Conservation (phyloP, 2,329 filamentous ascomycete species). For the Leptodontidium sp. region DNA sequence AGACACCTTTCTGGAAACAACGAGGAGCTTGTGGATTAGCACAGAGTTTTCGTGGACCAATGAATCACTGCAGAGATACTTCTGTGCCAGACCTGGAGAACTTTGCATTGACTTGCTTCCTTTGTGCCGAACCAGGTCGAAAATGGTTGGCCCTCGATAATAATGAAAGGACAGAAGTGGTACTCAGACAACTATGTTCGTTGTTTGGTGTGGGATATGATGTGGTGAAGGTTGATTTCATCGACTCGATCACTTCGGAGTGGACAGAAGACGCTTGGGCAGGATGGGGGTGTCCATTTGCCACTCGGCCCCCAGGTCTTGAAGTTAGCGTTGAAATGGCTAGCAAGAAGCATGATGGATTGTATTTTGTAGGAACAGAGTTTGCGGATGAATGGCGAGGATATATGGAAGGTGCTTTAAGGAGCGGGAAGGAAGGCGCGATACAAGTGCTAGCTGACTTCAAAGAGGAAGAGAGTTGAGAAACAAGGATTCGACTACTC, state of each 20-base stretch:
- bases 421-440: slow-evolving; percentile 7
- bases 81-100: slow-evolving; percentile 2
- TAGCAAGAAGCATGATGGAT: not conserved
- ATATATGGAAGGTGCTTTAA: slow-evolving; percentile 23
- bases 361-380: slow-evolving; percentile 18
- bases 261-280: slow-evolving; percentile 22
- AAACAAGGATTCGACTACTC: too few relatives aligned
- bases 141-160: slow-evolving; percentile 4
- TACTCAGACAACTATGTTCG: slow-evolving; percentile 6
- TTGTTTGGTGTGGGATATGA: slow-evolving; percentile 20
- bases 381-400: slow-evolving; percentile 17
- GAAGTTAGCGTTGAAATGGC: not conserved
- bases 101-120: slow-evolving; percentile 16
- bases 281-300: slow-evolving; percentile 19
- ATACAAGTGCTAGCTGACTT: not conserved
- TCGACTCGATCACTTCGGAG: slow-evolving; percentile 3
- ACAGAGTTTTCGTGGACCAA: slow-evolving; percentile 12
- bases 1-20: slow-evolving; percentile 39
- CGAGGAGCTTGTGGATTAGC: slow-evolving; percentile 10
- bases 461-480: not conserved
- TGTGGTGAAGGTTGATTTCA: not conserved
- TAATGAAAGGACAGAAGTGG: not conserved
- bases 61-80: slow-evolving; percentile 17
- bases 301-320: slow-evolving; percentile 11
- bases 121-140: slow-evolving; percentile 7